These are phyloP conservation scores for Alternaria sp. DNA, from an alignment of 2,329 filamentous ascomycete genomes.

Conservation along the genomic window DNA sequence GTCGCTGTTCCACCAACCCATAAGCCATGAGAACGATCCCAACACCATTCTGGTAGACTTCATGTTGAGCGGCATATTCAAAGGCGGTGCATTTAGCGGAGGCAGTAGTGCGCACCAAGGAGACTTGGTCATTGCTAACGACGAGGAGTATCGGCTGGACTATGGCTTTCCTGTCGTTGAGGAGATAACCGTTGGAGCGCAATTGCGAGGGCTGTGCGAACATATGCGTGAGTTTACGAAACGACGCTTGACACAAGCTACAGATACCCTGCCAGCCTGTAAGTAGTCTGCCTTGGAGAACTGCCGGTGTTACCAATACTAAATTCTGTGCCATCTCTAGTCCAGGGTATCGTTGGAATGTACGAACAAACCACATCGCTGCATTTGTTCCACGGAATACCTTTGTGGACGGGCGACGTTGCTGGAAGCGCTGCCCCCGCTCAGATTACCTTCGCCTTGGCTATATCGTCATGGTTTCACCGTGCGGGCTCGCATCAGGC, in stretches of 20 bases:
- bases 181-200: slow-evolving; percentile 1
- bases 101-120: slow-evolving; percentile 3
- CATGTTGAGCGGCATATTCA: slow-evolving; percentile 20
- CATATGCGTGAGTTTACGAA: slow-evolving; percentile 19
- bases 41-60: slow-evolving; percentile 9
- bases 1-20: not conserved
- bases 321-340: not conserved
- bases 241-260: slow-evolving; percentile 4
- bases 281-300: not conserved
- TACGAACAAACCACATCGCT: slow-evolving; percentile 4
- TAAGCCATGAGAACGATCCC: not conserved
- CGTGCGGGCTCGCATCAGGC: not conserved
- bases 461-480: slow-evolving; percentile 17
- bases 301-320: not conserved
- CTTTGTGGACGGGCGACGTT: slow-evolving; percentile 13
- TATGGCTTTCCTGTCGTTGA: slow-evolving; percentile 13
- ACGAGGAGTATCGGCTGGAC: slow-evolving; percentile 12
- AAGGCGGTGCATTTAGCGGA: slow-evolving; percentile 10
- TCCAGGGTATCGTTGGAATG: not conserved
- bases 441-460: slow-evolving; percentile 16
- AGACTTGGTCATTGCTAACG: slow-evolving; percentile 4
- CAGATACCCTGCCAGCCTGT: slow-evolving; percentile 10
- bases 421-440: not conserved
- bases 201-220: slow-evolving; percentile 13
- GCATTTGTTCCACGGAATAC: slow-evolving; percentile 8